Base-by-base conservation (phyloP, 2,329 filamentous ascomycete genomes). In the Trichoderma sp. region DNA sequence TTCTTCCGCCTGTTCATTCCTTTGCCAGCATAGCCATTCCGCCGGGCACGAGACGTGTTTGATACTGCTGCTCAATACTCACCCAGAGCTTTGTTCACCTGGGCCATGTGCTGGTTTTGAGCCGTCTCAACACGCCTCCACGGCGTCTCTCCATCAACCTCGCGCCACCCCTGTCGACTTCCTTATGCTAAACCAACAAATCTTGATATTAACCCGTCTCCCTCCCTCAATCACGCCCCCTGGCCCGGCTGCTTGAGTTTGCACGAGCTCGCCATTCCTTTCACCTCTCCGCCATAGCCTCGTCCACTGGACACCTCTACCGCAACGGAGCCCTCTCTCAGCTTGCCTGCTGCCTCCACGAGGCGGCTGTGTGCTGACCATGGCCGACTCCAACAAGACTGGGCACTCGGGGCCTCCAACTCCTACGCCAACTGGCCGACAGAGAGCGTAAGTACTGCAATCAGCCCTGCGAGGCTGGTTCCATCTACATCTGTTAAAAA, bases 401-500 rank as follows among this genome's bases (percentile, higher is more conserved):
- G 74, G 75, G 62, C 74, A 75, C 20, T 74, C 74, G 63, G 72
- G 72, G 30, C 73, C 72, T 64, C 71, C 73, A 34, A 76, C 79
- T 55, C 76, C 57, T 20, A 72, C 72, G 53, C 71, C 73, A 39
- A 76, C 79, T 47, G 76, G 28, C 15, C 28, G 82, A 69, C 76
- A 78, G 32, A 79, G 82, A 79, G 82, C 82, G 82, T 84, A 77
- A 68, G 82, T 82, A 68, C 34, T 30, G 4, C 36, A 53, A 59
- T 43, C 32, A 36, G 50, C 65, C 69, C 39, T 67, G 62, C 50
- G 62, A 68, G 47, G 66, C 71, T 58, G 70, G 39, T 43, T 2
- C 43, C 43, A 23, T 59, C 53, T 53, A 34, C 57, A 59, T 59
- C 17, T 34, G 57, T 34, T 50, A 34, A 57, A 43, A 36, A 20